phyloP scores from a whole-genome alignment of 2,329 filamentous ascomycete species.

The Diaporthe aspalathi region DNA sequence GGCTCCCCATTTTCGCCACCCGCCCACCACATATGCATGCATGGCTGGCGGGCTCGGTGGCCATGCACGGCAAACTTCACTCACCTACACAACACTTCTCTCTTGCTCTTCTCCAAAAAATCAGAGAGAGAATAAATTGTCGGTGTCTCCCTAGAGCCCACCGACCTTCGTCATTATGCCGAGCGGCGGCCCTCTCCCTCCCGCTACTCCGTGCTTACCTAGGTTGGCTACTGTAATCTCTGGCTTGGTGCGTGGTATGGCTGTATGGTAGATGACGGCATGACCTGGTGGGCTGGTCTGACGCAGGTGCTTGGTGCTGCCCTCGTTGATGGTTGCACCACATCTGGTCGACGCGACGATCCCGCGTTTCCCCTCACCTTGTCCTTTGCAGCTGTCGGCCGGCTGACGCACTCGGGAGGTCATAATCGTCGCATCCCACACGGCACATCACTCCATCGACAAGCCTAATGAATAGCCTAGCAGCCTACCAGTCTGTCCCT shows the following conservation, averaged over 20 bases:
- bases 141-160: too few relatives aligned
- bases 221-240: too few relatives aligned
- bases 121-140: too few relatives aligned
- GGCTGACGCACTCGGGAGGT: conserved; percentile 7
- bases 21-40: background rate
- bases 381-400: conserved; percentile 15
- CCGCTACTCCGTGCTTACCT: too few relatives aligned
- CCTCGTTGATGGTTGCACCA: conserved; percentile 8
- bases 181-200: too few relatives aligned
- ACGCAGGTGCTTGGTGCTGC: background rate
- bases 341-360: conserved; percentile 3
- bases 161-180: too few relatives aligned
- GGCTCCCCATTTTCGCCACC: conserved; percentile 16
- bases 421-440: conserved; percentile 24
- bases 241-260: too few relatives aligned
- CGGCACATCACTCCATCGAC: conserved; percentile 18
- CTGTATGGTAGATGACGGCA: background rate
- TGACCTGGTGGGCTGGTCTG: background rate
- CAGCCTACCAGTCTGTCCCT: too few relatives aligned
- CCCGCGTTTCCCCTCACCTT: background rate
- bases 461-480: too few relatives aligned
- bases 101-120: too few relatives aligned
- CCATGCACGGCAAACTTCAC: background rate
- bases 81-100: too few relatives aligned
- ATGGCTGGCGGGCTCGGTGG: background rate